Conservation (phyloP, 371 early-diverging fungal genomes). For the Mucor velutinosus region DNA sequence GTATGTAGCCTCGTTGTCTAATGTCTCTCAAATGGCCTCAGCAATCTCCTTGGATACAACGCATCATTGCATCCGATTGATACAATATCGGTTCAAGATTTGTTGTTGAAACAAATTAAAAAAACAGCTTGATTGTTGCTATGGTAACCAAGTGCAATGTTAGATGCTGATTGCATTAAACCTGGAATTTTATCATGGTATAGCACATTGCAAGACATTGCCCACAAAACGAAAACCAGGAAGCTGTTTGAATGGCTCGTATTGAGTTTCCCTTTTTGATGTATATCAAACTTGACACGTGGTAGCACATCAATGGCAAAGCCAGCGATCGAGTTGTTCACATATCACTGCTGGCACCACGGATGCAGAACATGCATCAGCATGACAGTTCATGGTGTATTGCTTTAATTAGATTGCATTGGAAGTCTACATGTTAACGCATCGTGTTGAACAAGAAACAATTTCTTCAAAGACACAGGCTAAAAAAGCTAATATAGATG, state of each 20-base stretch:
- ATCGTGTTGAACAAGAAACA: neutral
- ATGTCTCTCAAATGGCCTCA: neutral
- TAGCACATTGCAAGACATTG: neutral
- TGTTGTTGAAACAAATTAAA: neutral
- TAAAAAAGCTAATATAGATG: neutral
- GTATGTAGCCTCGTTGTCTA: conserved; percentile 2
- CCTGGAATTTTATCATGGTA: neutral
- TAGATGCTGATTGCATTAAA: neutral
- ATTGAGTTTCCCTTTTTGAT: neutral
- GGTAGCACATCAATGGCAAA: neutral
- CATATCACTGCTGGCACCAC: neutral
- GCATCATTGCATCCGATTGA: too few species aligned
- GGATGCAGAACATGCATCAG: neutral
- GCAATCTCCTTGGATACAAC: neutral
- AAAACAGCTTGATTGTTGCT: neutral
- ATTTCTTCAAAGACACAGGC: neutral
- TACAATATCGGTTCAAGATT: neutral
- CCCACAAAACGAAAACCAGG: neutral
- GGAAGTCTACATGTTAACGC: neutral
- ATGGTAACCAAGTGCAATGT: neutral
- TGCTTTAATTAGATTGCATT: neutral
- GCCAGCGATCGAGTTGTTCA: neutral
- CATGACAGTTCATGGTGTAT: neutral
- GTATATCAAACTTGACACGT: neutral
- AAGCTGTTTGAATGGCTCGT: neutral